Evolutionary conservation across 805 yeast genomes (phyloP).

Genomic region (Spathaspora hagerdaliae): DNA sequence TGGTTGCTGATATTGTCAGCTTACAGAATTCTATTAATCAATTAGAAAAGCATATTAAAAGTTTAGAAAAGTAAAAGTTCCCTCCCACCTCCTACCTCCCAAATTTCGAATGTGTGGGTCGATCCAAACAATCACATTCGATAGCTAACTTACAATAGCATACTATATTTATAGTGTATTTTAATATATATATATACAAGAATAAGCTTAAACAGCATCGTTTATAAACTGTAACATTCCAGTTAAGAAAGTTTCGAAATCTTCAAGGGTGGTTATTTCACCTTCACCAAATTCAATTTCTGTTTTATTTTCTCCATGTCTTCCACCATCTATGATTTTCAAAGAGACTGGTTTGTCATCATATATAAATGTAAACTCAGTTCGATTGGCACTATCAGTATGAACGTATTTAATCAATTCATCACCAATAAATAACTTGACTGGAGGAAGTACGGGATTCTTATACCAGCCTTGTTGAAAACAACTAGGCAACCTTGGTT

Average conservation of each 20-base stretch:
- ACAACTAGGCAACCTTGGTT: slow-evolving; percentile 42
- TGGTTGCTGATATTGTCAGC: slow-evolving; percentile 69
- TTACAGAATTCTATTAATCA: slow-evolving; percentile 65
- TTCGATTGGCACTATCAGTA: slow-evolving; percentile 39
- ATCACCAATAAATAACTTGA: slow-evolving; percentile 31
- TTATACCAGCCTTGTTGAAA: slow-evolving; percentile 36
- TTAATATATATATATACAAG: too few relatives aligned
- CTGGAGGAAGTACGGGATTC: slow-evolving; percentile 32
- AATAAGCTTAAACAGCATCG: neutral
- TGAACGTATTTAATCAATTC: slow-evolving; percentile 40
- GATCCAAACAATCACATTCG: too few relatives aligned
- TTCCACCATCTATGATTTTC: slow-evolving; percentile 53
- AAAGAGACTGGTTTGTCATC: slow-evolving; percentile 30
- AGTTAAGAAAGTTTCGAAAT: slow-evolving; percentile 22
- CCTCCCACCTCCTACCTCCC: neutral
- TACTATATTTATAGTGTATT: neutral
- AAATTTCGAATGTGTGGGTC: neutral
- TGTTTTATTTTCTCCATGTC: slow-evolving; percentile 48
- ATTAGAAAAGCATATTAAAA: slow-evolving; percentile 66
- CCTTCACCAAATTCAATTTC: slow-evolving; percentile 34
- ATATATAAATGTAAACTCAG: slow-evolving; percentile 41
- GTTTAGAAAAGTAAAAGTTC: slow-evolving; percentile 40
- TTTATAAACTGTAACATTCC: slow-evolving; percentile 10
- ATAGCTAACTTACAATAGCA: neutral
- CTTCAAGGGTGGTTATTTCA: slow-evolving; percentile 1